A percentile compares a stretch with the other conserved stretches of the same genome.
phyloP scores from a whole-genome alignment of 2,329 filamentous ascomycete species.

The Lanzia echinophila region DNA sequence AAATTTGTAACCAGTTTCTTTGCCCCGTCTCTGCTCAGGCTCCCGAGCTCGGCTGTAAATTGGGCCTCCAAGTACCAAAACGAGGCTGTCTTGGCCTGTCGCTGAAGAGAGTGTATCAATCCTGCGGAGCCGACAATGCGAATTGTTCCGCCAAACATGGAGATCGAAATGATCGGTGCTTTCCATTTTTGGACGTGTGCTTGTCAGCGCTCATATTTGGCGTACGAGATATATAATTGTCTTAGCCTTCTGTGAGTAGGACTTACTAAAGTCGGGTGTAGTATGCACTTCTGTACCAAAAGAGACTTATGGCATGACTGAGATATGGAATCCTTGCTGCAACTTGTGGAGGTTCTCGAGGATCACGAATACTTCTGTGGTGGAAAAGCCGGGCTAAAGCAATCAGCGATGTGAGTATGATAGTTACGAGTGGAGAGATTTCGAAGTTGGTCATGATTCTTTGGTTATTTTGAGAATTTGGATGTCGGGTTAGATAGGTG shows the following conservation, averaged over 20 bases:
- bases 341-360: neutral
- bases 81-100: neutral
- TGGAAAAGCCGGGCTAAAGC: neutral
- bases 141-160: neutral
- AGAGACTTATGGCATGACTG: neutral
- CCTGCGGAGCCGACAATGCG: neutral
- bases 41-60: neutral
- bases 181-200: neutral
- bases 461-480: neutral
- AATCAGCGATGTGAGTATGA: neutral
- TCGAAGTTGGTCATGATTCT: neutral
- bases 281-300: neutral
- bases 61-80: constrained; percentile 2
- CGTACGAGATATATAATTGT: neutral
- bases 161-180: neutral
- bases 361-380: neutral
- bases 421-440: neutral
- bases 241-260: neutral
- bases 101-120: constrained; percentile 1
- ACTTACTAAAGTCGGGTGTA: neutral
- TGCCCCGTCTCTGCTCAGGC: neutral
- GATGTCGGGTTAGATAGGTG: too few species aligned
- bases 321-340: neutral
- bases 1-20: neutral
- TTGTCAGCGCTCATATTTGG: neutral